Evolutionary conservation across 208 protist genomes (phyloP).

Genomic region (Blastocrithidia nonstop): DNA sequence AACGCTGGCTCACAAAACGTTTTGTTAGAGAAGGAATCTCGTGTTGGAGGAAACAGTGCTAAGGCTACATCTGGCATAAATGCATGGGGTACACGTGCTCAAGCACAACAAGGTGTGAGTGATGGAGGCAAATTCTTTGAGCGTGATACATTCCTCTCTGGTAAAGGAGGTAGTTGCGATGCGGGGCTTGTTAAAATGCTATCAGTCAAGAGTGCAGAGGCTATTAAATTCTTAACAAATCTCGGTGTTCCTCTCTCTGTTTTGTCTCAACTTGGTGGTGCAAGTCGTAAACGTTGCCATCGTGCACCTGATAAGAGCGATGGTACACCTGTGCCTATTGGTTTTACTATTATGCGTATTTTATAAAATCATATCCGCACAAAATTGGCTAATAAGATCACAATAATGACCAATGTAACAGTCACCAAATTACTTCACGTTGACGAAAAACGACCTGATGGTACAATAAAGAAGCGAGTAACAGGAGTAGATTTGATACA

Average conservation of each 20-base stretch:
- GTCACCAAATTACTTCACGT: constrained; percentile 30
- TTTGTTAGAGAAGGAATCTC: constrained; percentile 83
- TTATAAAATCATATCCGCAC: constrained; percentile 66
- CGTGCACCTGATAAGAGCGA: constrained; percentile 51
- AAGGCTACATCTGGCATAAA: constrained; percentile 96
- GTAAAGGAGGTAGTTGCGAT: constrained; percentile 47
- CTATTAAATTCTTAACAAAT: constrained; percentile 59
- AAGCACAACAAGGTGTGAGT: constrained; percentile 47
- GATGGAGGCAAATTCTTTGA: constrained; percentile 67
- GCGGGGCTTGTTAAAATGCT: constrained; percentile 76
- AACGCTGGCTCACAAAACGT: constrained; percentile 70
- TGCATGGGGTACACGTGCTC: constrained; percentile 70
- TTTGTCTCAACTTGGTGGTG: constrained; percentile 85
- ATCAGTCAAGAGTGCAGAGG: constrained; percentile 42
- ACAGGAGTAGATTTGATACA: constrained; percentile 29
- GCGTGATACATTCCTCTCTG: constrained; percentile 59
- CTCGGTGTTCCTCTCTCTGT: constrained; percentile 75
- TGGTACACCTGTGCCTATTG: constrained; percentile 71
- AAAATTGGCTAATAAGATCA: constrained; percentile 25
- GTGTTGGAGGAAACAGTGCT: constrained; percentile 89
- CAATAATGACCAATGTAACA: constrained; percentile 36
- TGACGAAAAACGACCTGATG: constrained; percentile 12
- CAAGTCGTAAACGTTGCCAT: constrained; percentile 74
- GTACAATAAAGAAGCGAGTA: constrained; percentile 19
- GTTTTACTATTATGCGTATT: constrained; percentile 81